phyloP scores from a whole-genome alignment of 192 early-diverging fungal species.

The Coemansia sp. region DNA sequence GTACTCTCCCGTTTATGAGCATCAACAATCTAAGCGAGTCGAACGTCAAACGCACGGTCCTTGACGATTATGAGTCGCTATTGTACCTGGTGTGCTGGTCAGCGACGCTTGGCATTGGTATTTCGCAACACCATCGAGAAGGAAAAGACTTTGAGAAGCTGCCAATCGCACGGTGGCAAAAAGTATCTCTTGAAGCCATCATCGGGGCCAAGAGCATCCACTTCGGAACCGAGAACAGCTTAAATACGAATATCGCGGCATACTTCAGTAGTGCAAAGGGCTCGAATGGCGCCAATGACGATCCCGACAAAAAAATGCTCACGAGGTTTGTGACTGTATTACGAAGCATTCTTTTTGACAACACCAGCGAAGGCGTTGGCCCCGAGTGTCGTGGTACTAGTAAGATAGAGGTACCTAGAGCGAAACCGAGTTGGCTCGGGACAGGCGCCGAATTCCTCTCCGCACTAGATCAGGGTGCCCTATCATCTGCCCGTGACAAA shows the following conservation, averaged over 20 bases:
- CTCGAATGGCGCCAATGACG: no score
- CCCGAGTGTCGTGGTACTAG: background rate
- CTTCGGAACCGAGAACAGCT: background rate
- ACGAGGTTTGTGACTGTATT: background rate
- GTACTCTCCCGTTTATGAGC: constrained; percentile 32
- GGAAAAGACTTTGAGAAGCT: background rate
- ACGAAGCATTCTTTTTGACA: background rate
- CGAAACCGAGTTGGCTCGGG: background rate
- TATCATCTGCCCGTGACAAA: background rate
- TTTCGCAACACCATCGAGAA: no score
- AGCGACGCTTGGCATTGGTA: background rate
- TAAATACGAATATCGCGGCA: background rate
- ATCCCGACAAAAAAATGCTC: no score
- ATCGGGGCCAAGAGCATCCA: background rate
- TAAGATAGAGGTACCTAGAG: background rate
- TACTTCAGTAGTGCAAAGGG: background rate
- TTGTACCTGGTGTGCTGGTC: constrained; percentile 5
- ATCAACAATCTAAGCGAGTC: constrained; percentile 26
- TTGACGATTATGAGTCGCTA: constrained; percentile 21
- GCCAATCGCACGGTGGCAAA: background rate
- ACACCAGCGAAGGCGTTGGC: background rate
- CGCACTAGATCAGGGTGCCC: background rate
- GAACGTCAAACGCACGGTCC: background rate
- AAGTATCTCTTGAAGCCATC: background rate
- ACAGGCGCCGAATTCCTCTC: background rate